Evolutionary conservation across 1,284 basidiomycete species (phyloP).

Genomic region (Malassezia furfur): DNA sequence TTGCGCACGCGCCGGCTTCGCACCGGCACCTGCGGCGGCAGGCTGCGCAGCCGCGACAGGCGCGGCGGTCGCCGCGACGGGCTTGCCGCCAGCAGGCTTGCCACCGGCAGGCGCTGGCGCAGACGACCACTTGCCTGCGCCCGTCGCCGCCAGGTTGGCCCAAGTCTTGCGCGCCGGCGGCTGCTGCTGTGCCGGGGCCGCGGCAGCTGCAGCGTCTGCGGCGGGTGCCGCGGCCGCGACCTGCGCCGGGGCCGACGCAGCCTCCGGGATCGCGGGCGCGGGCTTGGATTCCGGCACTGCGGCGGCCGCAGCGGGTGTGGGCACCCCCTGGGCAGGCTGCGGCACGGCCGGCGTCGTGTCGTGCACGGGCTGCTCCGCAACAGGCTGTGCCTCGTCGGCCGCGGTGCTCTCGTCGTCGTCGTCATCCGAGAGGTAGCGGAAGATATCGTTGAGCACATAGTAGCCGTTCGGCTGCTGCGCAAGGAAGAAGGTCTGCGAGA

Average conservation of each 20-base stretch:
- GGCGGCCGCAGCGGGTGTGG: conserved; percentile 23
- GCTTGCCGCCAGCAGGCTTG: too few relatives aligned
- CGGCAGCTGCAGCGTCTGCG: neutral
- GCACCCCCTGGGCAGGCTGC: conserved; percentile 28
- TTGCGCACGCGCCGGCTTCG: conserved; percentile 5
- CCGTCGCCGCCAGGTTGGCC: conserved; percentile 44
- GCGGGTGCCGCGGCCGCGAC: conserved; percentile 4
- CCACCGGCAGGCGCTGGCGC: conserved; percentile 10
- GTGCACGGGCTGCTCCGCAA: neutral
- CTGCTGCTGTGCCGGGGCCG: conserved; percentile 8
- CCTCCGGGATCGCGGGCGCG: conserved; percentile 47
- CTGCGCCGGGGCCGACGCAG: conserved; percentile 45
- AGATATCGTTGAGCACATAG: conserved; percentile 99
- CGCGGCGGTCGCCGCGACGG: conserved; percentile 22
- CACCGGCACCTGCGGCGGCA: conserved; percentile 8
- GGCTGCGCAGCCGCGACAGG: conserved; percentile 20
- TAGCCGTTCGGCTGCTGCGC: conserved; percentile 98
- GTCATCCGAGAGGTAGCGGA: conserved; percentile 88
- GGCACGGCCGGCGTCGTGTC: neutral
- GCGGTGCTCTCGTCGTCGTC: conserved; percentile 23
- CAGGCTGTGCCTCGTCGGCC: conserved; percentile 20
- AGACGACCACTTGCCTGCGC: conserved; percentile 31
- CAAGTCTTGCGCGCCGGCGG: conserved; percentile 33
- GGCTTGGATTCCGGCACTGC: conserved; percentile 41
- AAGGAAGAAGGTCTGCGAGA: conserved; percentile 98